Evolutionary conservation across 2,329 filamentous ascomycete species (phyloP).

Genomic region (Tricladium varicosporioides): DNA sequence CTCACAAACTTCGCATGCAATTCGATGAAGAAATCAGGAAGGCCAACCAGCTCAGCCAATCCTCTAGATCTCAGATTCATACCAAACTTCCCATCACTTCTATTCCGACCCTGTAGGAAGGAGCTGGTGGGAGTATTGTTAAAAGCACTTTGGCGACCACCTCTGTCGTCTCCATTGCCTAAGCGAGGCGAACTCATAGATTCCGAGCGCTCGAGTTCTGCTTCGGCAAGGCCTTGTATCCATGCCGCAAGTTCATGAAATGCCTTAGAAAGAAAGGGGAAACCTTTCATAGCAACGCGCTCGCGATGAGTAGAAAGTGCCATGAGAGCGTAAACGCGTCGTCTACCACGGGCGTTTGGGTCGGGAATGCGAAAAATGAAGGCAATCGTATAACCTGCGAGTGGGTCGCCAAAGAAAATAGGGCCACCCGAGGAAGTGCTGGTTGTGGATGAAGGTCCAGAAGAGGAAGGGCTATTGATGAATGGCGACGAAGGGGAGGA

Average conservation of each 20-base stretch:
- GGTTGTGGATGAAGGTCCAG: slow-evolving; percentile 35
- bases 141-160: slow-evolving; percentile 8
- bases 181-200: slow-evolving; percentile 9
- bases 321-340: slow-evolving; percentile 67
- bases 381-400: slow-evolving; percentile 65
- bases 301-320: slow-evolving; percentile 65
- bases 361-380: slow-evolving; percentile 71
- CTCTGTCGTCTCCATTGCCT: slow-evolving; percentile 1
- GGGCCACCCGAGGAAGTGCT: slow-evolving; percentile 60
- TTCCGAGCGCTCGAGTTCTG: slow-evolving; percentile 52
- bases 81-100: slow-evolving; percentile 33
- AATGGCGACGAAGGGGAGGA: slow-evolving; percentile 41
- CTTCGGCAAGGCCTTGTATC: slow-evolving; percentile 64
- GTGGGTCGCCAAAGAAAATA: slow-evolving; percentile 66
- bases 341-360: slow-evolving; percentile 64
- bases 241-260: slow-evolving; percentile 64
- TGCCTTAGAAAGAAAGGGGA: slow-evolving; percentile 58
- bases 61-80: slow-evolving; percentile 58
- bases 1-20: slow-evolving; percentile 63
- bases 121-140: slow-evolving; percentile 23
- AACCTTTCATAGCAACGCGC: slow-evolving; percentile 63
- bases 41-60: slow-evolving; percentile 62
- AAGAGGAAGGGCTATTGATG: slow-evolving; percentile 38
- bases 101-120: slow-evolving; percentile 29
- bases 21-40: slow-evolving; percentile 68